Base-by-base conservation (phyloP, 805 yeast genomes). In the Wickerhamiella bombiphila region DNA sequence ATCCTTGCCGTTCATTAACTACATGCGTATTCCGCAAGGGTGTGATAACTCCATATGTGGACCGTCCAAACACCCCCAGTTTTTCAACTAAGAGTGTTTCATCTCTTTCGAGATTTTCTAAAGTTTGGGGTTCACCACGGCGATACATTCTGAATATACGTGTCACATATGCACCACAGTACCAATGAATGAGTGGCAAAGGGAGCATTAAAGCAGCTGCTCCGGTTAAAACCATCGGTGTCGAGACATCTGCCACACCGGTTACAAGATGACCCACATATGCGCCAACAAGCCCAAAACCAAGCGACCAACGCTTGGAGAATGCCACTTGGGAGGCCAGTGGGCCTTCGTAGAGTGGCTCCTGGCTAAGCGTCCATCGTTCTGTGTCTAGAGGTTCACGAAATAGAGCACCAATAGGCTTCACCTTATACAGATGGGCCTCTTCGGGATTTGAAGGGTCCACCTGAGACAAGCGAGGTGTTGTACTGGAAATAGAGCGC, bases 121-220 rank as follows among this genome's bases (percentile, higher is more conserved):
- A 60, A 1, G 80, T 74, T 52, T 80, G 86, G 0, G 76, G 72
- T 50, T 48, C 56, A 3, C 69, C 66, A 29, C 68, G 66, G 48
- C 74, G 74, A 52, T 80, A 81, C 17, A 81, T 61, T 32, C 93
- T 59, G 58, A 70, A 80, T 13, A 82, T 71, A 43, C 82, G 61
- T 2, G 80, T 63, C 22, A 82, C 93, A 46, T 77, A 78, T 37
- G 80, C 74, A 24, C 64, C 60, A 2, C 81, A 70, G 36, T 72
- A 64, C 50, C 65, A 73, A 15, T 63, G 63, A 2, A 70, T 58
- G 2, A 74, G 54, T 0, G 93, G 91, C 2, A 69, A 56, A 3
- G 81, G 77, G 13, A 72, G 42, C 1, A 70, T 52, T 0, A 71
- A 50, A 3, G 74, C 46, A 4, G 68, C 49, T 1, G 67, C 60